phyloP scores from a whole-genome alignment of 129 eudicot genomes.

The Flaveria trinervia region DNA sequence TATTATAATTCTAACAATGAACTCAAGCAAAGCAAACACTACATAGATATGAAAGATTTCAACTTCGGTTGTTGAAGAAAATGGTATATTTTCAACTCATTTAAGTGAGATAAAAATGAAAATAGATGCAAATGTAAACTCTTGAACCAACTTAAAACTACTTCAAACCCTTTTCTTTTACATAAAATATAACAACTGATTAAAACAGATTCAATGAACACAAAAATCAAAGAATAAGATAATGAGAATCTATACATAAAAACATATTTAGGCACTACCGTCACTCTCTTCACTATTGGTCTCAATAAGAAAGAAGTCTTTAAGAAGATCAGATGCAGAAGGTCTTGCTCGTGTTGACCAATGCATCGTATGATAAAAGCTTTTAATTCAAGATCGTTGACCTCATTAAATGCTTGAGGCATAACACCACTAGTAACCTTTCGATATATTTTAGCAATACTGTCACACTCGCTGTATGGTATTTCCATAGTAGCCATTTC shows the following conservation, averaged over 20 bases:
- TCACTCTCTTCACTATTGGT: conserved; percentile 31
- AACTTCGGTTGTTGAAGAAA: background rate
- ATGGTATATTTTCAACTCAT: background rate
- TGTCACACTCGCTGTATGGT: conserved; percentile 79
- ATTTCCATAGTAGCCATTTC: conserved; percentile 86
- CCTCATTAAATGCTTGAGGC: conserved; percentile 70
- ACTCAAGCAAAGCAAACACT: no score
- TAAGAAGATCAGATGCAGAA: conserved; percentile 69
- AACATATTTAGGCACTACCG: conserved; percentile 14
- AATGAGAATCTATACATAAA: conserved; percentile 1
- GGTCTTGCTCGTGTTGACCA: conserved; percentile 65
- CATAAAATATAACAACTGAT: background rate
- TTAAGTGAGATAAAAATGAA: background rate
- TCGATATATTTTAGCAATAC: conserved; percentile 69
- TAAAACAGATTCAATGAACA: background rate
- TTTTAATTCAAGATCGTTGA: conserved; percentile 60
- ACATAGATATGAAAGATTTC: no score
- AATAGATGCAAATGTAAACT: background rate
- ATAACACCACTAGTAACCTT: conserved; percentile 65
- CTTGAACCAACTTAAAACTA: background rate
- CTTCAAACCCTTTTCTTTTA: background rate
- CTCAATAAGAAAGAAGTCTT: conserved; percentile 63
- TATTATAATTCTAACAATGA: no score
- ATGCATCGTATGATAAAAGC: conserved; percentile 69
- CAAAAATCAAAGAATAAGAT: conserved; percentile 16